Conservation (phyloP, 441 rosid genomes). For the Pelargonium australe region DNA sequence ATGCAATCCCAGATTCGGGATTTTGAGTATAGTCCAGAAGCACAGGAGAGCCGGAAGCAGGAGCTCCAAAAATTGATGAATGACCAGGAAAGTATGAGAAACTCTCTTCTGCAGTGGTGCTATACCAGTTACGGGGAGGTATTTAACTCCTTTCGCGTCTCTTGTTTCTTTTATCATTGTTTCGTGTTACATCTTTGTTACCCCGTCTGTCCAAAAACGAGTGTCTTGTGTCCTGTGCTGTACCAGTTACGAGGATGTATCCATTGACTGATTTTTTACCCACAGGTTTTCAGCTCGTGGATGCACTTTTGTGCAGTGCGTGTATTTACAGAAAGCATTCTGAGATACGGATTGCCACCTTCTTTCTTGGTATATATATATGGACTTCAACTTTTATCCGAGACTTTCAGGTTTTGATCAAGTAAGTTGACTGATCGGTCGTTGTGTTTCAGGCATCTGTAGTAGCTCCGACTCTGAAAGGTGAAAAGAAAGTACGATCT, state of each 20-base stretch:
- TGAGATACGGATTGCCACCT: constrained; percentile 97
- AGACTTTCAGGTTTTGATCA: background rate
- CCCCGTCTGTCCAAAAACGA: too few species aligned
- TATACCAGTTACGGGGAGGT: constrained; percentile 95
- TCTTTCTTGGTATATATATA: constrained; percentile 65
- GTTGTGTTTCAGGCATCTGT: constrained; percentile 69
- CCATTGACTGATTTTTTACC: background rate
- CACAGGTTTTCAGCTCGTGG: constrained; percentile 97
- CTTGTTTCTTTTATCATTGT: too few species aligned
- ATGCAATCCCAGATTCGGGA: constrained; percentile 64
- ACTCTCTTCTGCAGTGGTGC: constrained; percentile 96
- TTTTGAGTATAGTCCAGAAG: constrained; percentile 84
- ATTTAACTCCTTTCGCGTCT: too few species aligned
- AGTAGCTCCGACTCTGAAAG: constrained; percentile 66
- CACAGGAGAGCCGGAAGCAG: constrained; percentile 75
- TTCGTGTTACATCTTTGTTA: background rate
- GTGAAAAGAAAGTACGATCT: constrained; percentile 92
- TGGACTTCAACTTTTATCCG: constrained; percentile 3
- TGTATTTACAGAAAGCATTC: constrained; percentile 82
- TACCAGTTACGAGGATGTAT: background rate
- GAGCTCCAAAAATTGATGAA: constrained; percentile 67
- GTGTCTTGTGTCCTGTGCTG: background rate
- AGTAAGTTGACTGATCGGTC: constrained; percentile 17
- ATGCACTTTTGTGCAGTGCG: constrained; percentile 99
- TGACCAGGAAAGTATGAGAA: constrained; percentile 78